These are phyloP conservation scores for Wakefieldia striispora DNA, from an alignment of 768 basidiomycete genomes.

Conservation along the genomic window DNA sequence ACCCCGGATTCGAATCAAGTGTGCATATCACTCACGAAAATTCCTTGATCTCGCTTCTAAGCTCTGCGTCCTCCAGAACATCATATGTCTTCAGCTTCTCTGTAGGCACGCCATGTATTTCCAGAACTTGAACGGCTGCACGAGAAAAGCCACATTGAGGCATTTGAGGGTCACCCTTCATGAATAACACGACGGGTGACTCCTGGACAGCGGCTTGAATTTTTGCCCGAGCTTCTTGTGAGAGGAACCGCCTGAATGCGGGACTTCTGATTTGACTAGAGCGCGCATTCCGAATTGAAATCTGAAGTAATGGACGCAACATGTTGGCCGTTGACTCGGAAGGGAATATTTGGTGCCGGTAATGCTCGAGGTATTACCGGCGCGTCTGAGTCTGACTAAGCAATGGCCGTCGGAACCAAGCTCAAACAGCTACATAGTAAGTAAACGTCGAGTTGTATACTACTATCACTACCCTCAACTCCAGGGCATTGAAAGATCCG, in stretches of 20 bases:
- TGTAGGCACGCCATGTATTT: slow-evolving; percentile 72
- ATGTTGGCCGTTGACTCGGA: slow-evolving; percentile 6
- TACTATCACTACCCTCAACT: no score
- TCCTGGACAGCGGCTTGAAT: slow-evolving; percentile 73
- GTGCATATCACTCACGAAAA: slow-evolving; percentile 76
- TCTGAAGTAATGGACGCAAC: slow-evolving; percentile 16
- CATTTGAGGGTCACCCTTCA: slow-evolving; percentile 89
- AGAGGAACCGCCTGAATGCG: slow-evolving; percentile 47
- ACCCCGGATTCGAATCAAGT: not conserved
- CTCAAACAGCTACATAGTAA: no score
- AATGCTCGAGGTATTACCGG: no score
- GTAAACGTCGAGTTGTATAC: no score
- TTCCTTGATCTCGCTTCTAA: slow-evolving; percentile 88
- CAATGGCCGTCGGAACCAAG: no score
- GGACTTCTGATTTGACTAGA: slow-evolving; percentile 7
- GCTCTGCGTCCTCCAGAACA: slow-evolving; percentile 81
- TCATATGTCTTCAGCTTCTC: slow-evolving; percentile 90
- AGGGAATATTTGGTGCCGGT: no score
- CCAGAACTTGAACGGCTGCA: slow-evolving; percentile 88
- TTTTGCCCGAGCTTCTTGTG: slow-evolving; percentile 56
- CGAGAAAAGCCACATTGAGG: slow-evolving; percentile 97
- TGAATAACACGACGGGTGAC: slow-evolving; percentile 90
- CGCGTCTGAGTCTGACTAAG: no score
- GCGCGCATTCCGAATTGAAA: slow-evolving; percentile 10
- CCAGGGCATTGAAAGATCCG: no score